Evolutionary conservation across 148 eudicot species (phyloP).

Genomic region (Fagopyrum homotropicum): DNA sequence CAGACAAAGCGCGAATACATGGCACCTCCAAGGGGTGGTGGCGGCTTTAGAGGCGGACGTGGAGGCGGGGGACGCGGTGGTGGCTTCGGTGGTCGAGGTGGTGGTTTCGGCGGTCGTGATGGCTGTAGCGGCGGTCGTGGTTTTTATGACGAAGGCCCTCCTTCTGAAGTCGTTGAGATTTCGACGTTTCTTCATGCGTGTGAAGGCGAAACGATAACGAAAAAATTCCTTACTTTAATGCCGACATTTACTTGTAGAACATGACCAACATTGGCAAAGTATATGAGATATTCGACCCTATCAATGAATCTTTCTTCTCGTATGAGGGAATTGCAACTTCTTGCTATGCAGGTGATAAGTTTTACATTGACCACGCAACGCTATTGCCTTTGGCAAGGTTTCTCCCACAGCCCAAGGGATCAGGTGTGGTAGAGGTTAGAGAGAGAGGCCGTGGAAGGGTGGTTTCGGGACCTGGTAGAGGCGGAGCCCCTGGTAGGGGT

Average conservation of each 20-base stretch:
- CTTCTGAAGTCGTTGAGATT: constrained; percentile 79
- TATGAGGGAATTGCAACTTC: constrained; percentile 89
- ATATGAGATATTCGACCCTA: constrained; percentile 93
- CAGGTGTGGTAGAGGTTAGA: constrained; percentile 37
- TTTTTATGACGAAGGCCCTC: constrained; percentile 75
- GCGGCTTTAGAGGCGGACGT: constrained; percentile 40
- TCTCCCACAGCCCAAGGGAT: constrained; percentile 81
- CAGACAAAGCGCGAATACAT: constrained; percentile 18
- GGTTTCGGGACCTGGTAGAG: constrained; percentile 37
- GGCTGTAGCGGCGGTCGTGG: constrained; percentile 31
- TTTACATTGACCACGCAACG: constrained; percentile 84
- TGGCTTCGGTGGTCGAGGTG: constrained; percentile 26
- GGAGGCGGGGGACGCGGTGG: constrained; percentile 49
- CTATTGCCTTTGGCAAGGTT: constrained; percentile 87
- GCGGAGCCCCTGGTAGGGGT: constrained; percentile 24
- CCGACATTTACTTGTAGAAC: constrained; percentile 84
- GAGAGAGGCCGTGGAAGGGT: constrained; percentile 42
- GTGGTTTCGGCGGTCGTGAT: constrained; percentile 38
- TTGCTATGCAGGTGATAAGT: constrained; percentile 73
- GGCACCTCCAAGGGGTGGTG: constrained; percentile 66
- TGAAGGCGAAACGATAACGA: constrained; percentile 93
- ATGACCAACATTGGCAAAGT: constrained; percentile 88
- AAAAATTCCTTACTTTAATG: constrained; percentile 87
- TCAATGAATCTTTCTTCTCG: constrained; percentile 74
- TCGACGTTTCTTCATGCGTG: constrained; percentile 71